Evolutionary conservation across 345 rosid species (phyloP).

Genomic region (Psidium guajava): DNA sequence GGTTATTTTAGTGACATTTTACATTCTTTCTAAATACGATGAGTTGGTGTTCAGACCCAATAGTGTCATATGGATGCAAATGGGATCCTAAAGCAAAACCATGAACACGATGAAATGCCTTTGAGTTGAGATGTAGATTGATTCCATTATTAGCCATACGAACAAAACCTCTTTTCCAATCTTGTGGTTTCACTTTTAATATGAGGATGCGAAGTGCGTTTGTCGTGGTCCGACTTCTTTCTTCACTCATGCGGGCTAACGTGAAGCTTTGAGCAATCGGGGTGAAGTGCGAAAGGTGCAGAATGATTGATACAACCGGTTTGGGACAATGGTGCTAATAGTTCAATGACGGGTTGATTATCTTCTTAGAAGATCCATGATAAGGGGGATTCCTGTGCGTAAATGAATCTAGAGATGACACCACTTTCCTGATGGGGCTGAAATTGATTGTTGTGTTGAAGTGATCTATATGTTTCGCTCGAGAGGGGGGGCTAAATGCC

Average conservation of each 20-base stretch:
- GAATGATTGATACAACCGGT: neutral
- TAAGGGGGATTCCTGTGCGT: neutral
- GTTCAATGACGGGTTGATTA: accelerated
- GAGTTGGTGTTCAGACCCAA: neutral
- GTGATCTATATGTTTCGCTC: neutral
- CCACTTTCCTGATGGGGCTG: accelerated
- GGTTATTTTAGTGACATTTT: neutral
- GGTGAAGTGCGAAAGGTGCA: neutral
- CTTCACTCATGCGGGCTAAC: accelerated
- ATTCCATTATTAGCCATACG: neutral
- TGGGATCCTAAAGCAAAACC: neutral
- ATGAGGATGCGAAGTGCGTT: neutral
- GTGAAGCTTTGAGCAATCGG: neutral
- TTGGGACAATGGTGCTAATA: neutral
- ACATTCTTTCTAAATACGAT: neutral
- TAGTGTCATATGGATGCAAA: neutral
- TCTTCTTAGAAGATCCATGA: neutral
- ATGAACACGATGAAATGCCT: neutral
- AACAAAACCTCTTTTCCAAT: neutral
- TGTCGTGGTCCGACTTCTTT: neutral
- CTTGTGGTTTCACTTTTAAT: neutral
- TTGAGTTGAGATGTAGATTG: neutral
- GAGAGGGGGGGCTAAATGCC: neutral
- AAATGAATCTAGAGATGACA: accelerated
- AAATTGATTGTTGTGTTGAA: neutral